Evolutionary conservation across 1,139 yeast genomes (phyloP), one percentile per base, ranked within the genome.

Genomic region (Candida tropicalis): DNA sequence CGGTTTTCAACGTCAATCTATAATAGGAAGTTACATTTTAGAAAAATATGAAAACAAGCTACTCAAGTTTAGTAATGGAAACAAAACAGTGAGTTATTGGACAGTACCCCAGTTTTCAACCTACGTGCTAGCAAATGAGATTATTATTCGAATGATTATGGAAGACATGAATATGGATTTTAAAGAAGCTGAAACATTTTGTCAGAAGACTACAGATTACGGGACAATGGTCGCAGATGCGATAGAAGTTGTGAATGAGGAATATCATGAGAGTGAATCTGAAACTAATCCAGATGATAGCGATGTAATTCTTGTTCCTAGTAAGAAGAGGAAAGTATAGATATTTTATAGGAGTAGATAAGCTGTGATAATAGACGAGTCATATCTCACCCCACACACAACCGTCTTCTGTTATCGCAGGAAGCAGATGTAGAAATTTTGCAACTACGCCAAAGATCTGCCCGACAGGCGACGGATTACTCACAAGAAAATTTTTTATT

Each of bases 51-150:
- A 58, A 33, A 48, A 55, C 2, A 53, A 66, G 33, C 54, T 80
- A 8, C 44, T 56, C 7, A 48, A 47, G 5, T 56, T 67, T 4
- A 53, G 56, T 5, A 48, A 44, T 16, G 59, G 51, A 13, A 75
- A 77, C 49, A 62, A 67, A 12, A 77, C 81, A 0, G 60, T 84
- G 3, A 63, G 67, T 34, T 84, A 81, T 65, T 84, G 89, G 89
- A 79, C 85, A 1, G 53, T 67, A 0, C 69, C 71, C 16, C 77
- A 78, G 40, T 85, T 83, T 54, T 60, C 75, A 2, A 70, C 77
- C 6, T 81, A 79, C 53, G 82, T 84, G 0, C 59, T 85, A 18
- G 82, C 87, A 10, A 84, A 85, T 36, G 91, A 85, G 52, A 59
- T 84, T 6, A 71, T 83, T 6, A 62, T 80, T 7, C 60, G 80